Base-by-base conservation (phyloP, 2,329 filamentous ascomycete species). In the Orbilia brochopaga region DNA sequence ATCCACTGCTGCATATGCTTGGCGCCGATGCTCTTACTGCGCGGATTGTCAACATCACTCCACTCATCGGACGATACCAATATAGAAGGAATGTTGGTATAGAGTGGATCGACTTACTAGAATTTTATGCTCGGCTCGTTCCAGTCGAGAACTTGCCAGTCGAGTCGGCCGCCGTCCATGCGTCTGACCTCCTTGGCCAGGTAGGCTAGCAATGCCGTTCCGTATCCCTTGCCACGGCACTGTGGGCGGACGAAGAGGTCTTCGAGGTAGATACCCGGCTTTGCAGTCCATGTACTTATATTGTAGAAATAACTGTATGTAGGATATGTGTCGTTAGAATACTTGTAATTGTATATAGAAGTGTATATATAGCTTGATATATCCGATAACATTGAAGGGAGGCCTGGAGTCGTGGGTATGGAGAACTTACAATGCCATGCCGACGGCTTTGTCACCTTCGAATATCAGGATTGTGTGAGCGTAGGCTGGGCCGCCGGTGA, bases 231-330 rank as follows among this genome's bases (percentile, higher is more conserved):
- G 35, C 88, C 88, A 2, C 94, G 83, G 76, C 89, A 87, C 50
- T 82, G 81, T 0, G 87, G 84, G 75, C 87, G 84, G 44, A 99
- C 91, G 77, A 88, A 96, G n/a, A 97, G 82, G 78, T 97, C 93
- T 79, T 97, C 93, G 40, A 97, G 87, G 79, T 95, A 96, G 77
- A 99, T 90, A 1, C 93, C 93, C 0, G 92, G 87, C 51, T 85
- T 86, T n/a, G 90, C 86, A 7, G 90, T 86, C 94, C 94, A 97
- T 0, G 93, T 97, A 78, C 88, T 91, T 81, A 96, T 97, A 81
- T 93, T 97, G 83, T 93, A 92, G 80, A 96, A 97, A 81, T 92
- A 97, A 44, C 97, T 81, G 0, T 92, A 92, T 85, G 97, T 91
- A 53, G 89, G 91, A 0, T 86, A 90, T 0, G 79, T 53, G 35